phyloP scores from a whole-genome alignment of 306 rosid species.

The Cucumis melo region DNA sequence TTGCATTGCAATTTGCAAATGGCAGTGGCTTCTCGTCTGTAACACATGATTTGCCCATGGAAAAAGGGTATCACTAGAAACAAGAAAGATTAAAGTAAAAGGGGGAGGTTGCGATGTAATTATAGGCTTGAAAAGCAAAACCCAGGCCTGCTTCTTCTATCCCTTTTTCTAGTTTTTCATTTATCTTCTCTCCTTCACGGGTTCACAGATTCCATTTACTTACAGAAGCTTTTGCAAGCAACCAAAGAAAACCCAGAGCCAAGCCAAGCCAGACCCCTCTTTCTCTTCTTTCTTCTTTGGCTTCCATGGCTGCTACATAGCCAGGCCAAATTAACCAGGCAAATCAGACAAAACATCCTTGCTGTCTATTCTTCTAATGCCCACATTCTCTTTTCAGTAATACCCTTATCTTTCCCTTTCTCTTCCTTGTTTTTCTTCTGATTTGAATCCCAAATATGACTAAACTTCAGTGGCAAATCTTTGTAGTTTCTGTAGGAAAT shows the following conservation, averaged over 20 bases:
- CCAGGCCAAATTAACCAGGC: background rate
- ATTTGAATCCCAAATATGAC: conserved; percentile 9
- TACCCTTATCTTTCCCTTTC: conserved; percentile 38
- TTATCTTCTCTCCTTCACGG: conserved; percentile 12
- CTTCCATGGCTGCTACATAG: conserved; percentile 23
- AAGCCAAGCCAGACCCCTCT: background rate
- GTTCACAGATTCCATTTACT: conserved; percentile 2
- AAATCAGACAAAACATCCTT: conserved; percentile 40
- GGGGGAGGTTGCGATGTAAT: conserved; percentile 23
- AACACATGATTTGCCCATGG: conserved; percentile 50
- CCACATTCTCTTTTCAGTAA: conserved; percentile 13
- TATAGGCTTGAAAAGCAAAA: conserved; percentile 21
- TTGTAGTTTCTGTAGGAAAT: conserved; percentile 23
- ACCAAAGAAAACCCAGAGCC: conserved; percentile 15
- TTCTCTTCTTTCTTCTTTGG: conserved; percentile 11
- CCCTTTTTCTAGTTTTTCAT: conserved; percentile 2
- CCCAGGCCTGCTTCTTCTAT: conserved; percentile 1
- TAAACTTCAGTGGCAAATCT: conserved; percentile 20
- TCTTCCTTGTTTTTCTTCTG: background rate
- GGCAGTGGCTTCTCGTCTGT: conserved; percentile 10
- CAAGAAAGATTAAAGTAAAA: conserved; percentile 22
- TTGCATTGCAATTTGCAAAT: conserved; percentile 13
- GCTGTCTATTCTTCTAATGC: conserved; percentile 13
- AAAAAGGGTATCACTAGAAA: conserved; percentile 29
- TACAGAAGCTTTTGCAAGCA: conserved; percentile 11